phyloP scores from a whole-genome alignment of 768 basidiomycete species.

The Cystofilobasidium capitatum region DNA sequence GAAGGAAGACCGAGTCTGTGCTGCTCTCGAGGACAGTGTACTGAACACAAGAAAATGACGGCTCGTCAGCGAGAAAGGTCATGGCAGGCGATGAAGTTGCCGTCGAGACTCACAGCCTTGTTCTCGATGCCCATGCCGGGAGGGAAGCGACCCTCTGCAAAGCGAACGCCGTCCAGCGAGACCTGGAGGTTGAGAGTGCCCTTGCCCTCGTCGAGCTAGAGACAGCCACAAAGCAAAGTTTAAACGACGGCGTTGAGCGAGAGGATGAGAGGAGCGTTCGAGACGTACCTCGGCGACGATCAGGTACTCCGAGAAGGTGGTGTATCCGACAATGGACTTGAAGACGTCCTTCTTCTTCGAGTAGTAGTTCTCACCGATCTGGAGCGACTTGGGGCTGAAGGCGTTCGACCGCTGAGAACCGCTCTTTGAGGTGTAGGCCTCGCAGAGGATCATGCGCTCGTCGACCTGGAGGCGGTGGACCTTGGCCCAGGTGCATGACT shows the following conservation, averaged over 20 bases:
- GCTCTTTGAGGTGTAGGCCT: conserved; percentile 69
- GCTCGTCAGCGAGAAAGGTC: background rate
- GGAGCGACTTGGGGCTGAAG: conserved; percentile 63
- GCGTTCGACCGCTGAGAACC: conserved; percentile 60
- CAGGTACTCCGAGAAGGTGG: conserved; percentile 83
- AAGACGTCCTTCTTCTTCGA: conserved; percentile 64
- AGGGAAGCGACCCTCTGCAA: conserved; percentile 81
- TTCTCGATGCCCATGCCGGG: conserved; percentile 80
- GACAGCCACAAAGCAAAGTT: conserved; percentile 32
- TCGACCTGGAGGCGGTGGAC: conserved; percentile 72
- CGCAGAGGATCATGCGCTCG: conserved; percentile 81
- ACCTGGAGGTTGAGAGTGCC: conserved; percentile 68
- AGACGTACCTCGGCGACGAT: conserved; percentile 81
- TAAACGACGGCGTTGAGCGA: conserved; percentile 42
- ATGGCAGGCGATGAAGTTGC: background rate
- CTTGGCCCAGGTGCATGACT: conserved; percentile 83
- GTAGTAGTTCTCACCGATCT: conserved; percentile 68
- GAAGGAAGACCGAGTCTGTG: conserved; percentile 86
- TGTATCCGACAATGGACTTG: conserved; percentile 80
- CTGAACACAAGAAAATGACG: background rate
- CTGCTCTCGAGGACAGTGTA: conserved; percentile 91
- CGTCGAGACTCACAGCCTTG: conserved; percentile 51
- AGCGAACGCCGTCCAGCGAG: conserved; percentile 77
- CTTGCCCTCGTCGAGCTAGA: conserved; percentile 43
- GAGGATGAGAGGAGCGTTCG: background rate